Percentiles rank a stretch among this genome's conserved stretches.
These are phyloP conservation scores for Cyclotella cryptica DNA, from an alignment of 108 stramenopile species.

Conservation along the genomic window DNA sequence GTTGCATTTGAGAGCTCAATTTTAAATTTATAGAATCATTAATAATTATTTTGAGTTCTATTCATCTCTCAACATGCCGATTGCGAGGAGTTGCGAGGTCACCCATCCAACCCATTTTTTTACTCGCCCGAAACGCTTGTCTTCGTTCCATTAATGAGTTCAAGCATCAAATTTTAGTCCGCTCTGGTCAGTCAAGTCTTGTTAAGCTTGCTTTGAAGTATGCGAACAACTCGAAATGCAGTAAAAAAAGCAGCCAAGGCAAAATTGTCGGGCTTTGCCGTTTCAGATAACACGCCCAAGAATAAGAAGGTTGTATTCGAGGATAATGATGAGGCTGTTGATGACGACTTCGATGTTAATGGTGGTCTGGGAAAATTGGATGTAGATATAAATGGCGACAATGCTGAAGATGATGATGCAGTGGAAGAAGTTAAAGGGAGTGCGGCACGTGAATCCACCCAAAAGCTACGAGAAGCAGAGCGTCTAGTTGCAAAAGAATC, in stretches of 20 bases:
- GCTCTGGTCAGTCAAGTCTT: too few species aligned
- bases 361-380: not conserved
- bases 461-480: conserved; percentile 40
- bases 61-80: too few species aligned
- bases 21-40: too few species aligned
- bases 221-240: not conserved
- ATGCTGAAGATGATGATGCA: conserved; percentile 25
- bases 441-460: conserved; percentile 45
- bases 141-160: too few species aligned
- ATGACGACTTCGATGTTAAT: not conserved
- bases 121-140: too few species aligned
- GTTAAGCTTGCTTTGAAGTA: not conserved
- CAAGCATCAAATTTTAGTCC: too few species aligned
- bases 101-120: too few species aligned
- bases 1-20: too few species aligned
- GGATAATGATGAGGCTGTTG: conserved; percentile 5
- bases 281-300: conserved; percentile 25
- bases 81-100: too few species aligned
- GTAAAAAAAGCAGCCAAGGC: conserved; percentile 40
- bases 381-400: not conserved
- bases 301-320: conserved; percentile 46
- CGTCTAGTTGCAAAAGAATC: conserved; percentile 29
- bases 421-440: conserved; percentile 50
- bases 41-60: too few species aligned
- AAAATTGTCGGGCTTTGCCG: conserved; percentile 42